phyloP scores from a whole-genome alignment of 495 filamentous ascomycete genomes.

The Recurvomyces mirabilis region DNA sequence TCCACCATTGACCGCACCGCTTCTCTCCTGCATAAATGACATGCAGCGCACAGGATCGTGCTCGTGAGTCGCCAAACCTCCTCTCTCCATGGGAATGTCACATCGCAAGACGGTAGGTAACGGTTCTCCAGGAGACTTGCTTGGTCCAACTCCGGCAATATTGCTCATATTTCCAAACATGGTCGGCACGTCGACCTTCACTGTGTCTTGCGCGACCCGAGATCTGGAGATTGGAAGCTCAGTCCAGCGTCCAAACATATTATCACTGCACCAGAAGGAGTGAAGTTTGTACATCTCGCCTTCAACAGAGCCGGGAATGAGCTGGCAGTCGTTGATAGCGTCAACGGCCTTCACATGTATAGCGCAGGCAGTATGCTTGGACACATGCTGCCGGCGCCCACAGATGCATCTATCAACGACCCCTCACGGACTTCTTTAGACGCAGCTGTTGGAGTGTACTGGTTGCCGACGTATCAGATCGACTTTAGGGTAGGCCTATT shows the following conservation, averaged over 20 bases:
- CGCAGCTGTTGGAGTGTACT: slow-evolving; percentile 71
- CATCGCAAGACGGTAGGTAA: slow-evolving; percentile 18
- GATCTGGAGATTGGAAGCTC: slow-evolving; percentile 67
- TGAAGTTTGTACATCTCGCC: slow-evolving; percentile 58
- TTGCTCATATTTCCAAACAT: slow-evolving; percentile 70
- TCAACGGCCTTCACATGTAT: slow-evolving; percentile 62
- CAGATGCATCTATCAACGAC: slow-evolving; percentile 33
- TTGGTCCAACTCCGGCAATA: slow-evolving; percentile 82
- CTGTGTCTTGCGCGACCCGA: slow-evolving; percentile 56
- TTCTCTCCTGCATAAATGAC: slow-evolving; percentile 65
- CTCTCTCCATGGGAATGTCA: background rate
- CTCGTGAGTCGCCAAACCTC: slow-evolving; percentile 59
- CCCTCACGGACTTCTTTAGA: slow-evolving; percentile 49
- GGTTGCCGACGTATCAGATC: slow-evolving; percentile 42
- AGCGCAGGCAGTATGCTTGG: slow-evolving; percentile 53
- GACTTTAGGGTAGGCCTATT: slow-evolving; percentile 34
- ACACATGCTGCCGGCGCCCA: slow-evolving; percentile 44
- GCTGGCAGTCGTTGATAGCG: slow-evolving; percentile 62
- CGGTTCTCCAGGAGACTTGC: slow-evolving; percentile 52
- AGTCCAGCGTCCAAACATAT: slow-evolving; percentile 45
- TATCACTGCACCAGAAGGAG: slow-evolving; percentile 39
- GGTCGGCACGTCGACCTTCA: slow-evolving; percentile 56
- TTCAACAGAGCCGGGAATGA: slow-evolving; percentile 67
- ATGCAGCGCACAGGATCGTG: slow-evolving; percentile 67
- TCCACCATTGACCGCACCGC: slow-evolving; percentile 44